Conservation (phyloP, 148 eudicot species). For the Chenopodium suecicum region DNA sequence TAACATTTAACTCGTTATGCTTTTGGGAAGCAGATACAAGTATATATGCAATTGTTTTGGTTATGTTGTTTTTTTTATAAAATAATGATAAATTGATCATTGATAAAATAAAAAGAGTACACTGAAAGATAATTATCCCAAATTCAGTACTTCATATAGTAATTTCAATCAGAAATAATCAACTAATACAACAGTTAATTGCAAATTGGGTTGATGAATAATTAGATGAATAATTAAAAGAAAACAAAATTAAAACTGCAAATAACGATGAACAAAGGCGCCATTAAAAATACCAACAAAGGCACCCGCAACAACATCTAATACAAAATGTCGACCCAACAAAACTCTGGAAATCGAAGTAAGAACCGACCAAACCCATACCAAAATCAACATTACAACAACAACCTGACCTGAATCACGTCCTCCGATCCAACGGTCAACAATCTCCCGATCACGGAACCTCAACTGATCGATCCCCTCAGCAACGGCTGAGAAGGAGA, state of each 20-base stretch:
- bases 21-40: too few species aligned
- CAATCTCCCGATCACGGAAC: slow-evolving; percentile 29
- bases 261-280: slow-evolving; percentile 39
- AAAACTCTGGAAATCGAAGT: slow-evolving; percentile 74
- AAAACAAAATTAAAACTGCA: slow-evolving; percentile 24
- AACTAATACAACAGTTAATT: too few species aligned
- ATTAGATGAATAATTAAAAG: background rate
- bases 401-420: slow-evolving; percentile 28
- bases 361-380: slow-evolving; percentile 47
- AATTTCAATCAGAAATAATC: background rate
- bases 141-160: too few species aligned
- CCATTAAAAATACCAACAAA: slow-evolving; percentile 63
- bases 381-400: slow-evolving; percentile 22
- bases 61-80: too few species aligned
- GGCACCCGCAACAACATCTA: slow-evolving; percentile 74
- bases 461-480: slow-evolving; percentile 35
- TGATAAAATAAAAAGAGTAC: too few species aligned
- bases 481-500: slow-evolving; percentile 26
- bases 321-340: slow-evolving; percentile 72
- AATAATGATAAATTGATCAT: too few species aligned
- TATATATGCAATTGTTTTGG: too few species aligned
- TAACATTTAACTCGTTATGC: too few species aligned
- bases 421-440: slow-evolving; percentile 34
- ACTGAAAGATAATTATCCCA: too few species aligned
- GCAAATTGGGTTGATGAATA: background rate